Base-by-base conservation (phyloP, 2,329 filamentous ascomycete species). In the Ophiostoma ulmi region DNA sequence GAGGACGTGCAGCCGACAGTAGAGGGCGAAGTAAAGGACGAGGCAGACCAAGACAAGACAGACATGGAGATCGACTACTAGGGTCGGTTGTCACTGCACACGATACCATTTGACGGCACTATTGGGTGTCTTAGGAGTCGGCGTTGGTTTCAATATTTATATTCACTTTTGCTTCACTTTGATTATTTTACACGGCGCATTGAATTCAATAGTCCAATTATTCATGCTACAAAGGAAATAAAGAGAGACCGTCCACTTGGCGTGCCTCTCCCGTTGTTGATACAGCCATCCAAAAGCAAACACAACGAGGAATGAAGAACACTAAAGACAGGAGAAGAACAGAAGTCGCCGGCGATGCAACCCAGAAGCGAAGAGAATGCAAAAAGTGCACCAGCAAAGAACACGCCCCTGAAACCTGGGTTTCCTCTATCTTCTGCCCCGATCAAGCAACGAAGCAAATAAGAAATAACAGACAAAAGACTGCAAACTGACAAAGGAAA, bases 151-250 rank as follows among this genome's bases (percentile, higher is more conserved):
- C 17, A 4, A 8, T 17, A 17, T 48, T 26, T 13, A 58, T 22
- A 58, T 26, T 58, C 17, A 58, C 22, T 14, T 58, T 31, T 31
- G 31, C 31, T 31, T 31, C 22, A 48, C 22, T 7, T 4, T 14
- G 10, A 4, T 58, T 58, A 14, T 4, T 58, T 14, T 3, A 14
- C 17, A 3, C 17, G 7, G 17, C 44, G 44, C 44, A 48, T 48
- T 48, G n/a, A 44, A 67, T 41, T 55, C 71, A 55, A 61, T 14
- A 65, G n/a, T 65, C 44, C 55, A 64, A 70, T 70, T 58, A 69
- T 63, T 63, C 58, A 63, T 63, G 26, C 58, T 63, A 63, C 58
- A 63, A 63, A 63, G 22, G 26, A 63, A 61, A 61, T 13, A 52
- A 1, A 52, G 17, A 63, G 58, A 35, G 26, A n/a, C 20, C 22